Base-by-base conservation (phyloP, 805 yeast genomes). In the Candida railenensis region DNA sequence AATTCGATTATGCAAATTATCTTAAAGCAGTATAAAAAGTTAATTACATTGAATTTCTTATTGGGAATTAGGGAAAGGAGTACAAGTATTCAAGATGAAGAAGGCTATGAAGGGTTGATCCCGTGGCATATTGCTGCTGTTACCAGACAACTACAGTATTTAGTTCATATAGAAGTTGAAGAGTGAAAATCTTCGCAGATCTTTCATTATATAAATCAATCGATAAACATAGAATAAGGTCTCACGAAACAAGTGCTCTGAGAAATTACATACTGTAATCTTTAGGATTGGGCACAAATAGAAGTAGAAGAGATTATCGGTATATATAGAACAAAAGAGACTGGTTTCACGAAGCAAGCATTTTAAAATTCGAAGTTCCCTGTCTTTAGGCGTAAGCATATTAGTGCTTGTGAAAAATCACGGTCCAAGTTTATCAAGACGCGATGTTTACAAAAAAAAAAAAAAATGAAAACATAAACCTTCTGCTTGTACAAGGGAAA, bases 111-210 rank as follows among this genome's bases (percentile, higher is more conserved):
- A 25, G 66, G 78, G 0, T 63, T 82, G 34, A 69, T 82, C 2
- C 95, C 95, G 21, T 84, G 90, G 85, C 92, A 87, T 60, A 74
- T 87, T 20, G 63, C 78, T 12, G 82, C 89, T 0, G 94, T 87
- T 9, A 73, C 78, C 25, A 85, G 82, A 54, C 70, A 80, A 52
- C 62, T 87, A 56, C 80, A 75, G 42, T 76, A 75, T 42, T 61
- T 87, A 46, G 78, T 80, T 1, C 89, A 86, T 59, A 61, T 85
- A 3, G 66, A 69, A 34, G 84, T 84, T 3, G 75, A 64, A 46
- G 66, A 62, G 14, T 59, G 50, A 45, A 22, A n/a, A n/a, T n/a
- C n/a, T n/a, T n/a, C n/a, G n/a, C n/a, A n/a, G n/a, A n/a, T n/a
- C n/a, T n/a, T n/a, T n/a, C n/a, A n/a, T n/a, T n/a, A n/a, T n/a